These are phyloP conservation scores for Ogataea polymorpha DNA, from an alignment of 805 yeast species.

Conservation along the genomic window DNA sequence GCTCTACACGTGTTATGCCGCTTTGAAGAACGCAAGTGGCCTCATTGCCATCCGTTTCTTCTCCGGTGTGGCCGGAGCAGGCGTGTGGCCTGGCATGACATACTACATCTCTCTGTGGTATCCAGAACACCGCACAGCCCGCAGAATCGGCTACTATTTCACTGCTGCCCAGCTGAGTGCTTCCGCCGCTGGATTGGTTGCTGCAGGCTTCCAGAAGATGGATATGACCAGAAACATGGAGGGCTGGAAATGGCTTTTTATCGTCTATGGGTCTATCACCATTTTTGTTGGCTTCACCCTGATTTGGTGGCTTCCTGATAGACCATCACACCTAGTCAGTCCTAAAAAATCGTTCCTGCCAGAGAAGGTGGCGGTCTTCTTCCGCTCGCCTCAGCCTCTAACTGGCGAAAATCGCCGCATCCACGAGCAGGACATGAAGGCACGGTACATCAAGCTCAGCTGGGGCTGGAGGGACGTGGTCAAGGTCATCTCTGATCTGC, in stretches of 20 bases:
- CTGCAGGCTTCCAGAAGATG: conserved; percentile 86
- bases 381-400: conserved; percentile 44
- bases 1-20: conserved; percentile 71
- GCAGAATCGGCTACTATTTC: conserved; percentile 81
- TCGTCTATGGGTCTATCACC: conserved; percentile 72
- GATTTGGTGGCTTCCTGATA: conserved; percentile 84
- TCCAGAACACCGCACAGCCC: conserved; percentile 72
- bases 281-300: conserved; percentile 59
- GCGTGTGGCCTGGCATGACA: conserved; percentile 89
- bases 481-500: conserved; percentile 53
- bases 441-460: conserved; percentile 41
- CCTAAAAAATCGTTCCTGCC: conserved; percentile 13
- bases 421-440: conserved; percentile 60
- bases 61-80: conserved; percentile 77
- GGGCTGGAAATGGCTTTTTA: conserved; percentile 87
- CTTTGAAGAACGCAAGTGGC: conserved; percentile 54
- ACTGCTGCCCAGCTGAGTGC: conserved; percentile 93
- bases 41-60: conserved; percentile 69
- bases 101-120: conserved; percentile 84
- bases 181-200: conserved; percentile 81
- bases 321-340: conserved; percentile 44
- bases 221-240: conserved; percentile 65
- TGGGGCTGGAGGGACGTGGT: conserved; percentile 65
- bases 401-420: conserved; percentile 47
- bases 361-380: conserved; percentile 18